Percentiles rank a stretch among this genome's conserved stretches.
These are phyloP conservation scores for Acmispon strigosus DNA, from an alignment of 306 rosid genomes.

Conservation along the genomic window DNA sequence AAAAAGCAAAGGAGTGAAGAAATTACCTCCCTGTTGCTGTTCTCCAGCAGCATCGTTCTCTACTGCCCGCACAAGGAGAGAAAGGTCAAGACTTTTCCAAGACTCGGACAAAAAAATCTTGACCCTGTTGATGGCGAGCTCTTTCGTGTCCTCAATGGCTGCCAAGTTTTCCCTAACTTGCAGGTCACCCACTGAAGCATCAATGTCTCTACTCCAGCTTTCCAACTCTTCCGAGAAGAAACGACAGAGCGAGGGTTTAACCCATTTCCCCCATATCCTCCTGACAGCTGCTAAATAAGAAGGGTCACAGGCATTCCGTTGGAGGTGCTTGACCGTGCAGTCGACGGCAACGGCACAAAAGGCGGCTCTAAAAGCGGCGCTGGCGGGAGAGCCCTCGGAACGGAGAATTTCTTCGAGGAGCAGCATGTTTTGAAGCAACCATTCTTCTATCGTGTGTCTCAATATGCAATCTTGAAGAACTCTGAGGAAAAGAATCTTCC, in stretches of 20 bases:
- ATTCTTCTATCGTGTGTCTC: conserved; percentile 19
- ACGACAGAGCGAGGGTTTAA: background rate
- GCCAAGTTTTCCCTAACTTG: conserved; percentile 10
- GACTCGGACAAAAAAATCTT: conserved; percentile 32
- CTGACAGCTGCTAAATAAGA: conserved; percentile 27
- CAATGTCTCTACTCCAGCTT: conserved; percentile 29
- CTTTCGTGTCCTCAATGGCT: conserved; percentile 9
- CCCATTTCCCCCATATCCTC: conserved; percentile 48
- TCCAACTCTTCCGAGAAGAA: conserved; percentile 27
- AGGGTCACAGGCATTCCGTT: background rate
- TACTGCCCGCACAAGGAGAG: conserved; percentile 20
- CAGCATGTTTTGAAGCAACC: conserved; percentile 35
- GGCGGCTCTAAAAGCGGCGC: conserved; percentile 34
- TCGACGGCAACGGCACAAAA: conserved; percentile 57
- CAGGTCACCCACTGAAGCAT: conserved; percentile 30
- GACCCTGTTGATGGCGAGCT: conserved; percentile 30
- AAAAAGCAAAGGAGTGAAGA: background rate
- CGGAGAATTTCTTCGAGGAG: conserved; percentile 27
- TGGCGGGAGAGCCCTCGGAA: background rate
- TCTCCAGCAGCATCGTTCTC: background rate
- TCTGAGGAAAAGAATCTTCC: conserved; percentile 5
- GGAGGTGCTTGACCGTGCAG: conserved; percentile 38
- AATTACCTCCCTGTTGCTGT: background rate
- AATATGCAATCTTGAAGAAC: conserved; percentile 22
- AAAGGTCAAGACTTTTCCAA: conserved; percentile 26